phyloP scores from a whole-genome alignment of 306 rosid species.

The Corylus americana region DNA sequence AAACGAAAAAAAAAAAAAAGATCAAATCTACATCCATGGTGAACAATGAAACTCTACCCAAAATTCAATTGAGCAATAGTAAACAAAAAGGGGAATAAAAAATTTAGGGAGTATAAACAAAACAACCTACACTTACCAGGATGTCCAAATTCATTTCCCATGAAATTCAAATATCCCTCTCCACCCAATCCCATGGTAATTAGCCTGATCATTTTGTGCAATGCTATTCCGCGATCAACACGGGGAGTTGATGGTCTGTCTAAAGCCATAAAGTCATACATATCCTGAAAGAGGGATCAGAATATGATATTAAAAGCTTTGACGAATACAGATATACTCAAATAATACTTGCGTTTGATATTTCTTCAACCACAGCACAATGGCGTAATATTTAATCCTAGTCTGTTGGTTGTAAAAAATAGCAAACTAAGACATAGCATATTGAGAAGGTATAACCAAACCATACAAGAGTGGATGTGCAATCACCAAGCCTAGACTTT shows the following conservation, averaged over 20 bases:
- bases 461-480: not conserved
- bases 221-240: conserved; percentile 93
- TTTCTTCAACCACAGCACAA: conserved; percentile 9
- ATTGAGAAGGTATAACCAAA: not conserved
- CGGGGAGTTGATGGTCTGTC: conserved; percentile 81
- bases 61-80: conserved; percentile 18
- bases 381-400: not conserved
- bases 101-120: not conserved
- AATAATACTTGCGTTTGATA: conserved; percentile 9
- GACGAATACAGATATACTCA: not conserved
- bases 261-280: conserved; percentile 94
- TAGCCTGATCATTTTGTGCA: conserved; percentile 99
- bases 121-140: conserved; percentile 64
- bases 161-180: conserved; percentile 95
- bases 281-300: conserved; percentile 66
- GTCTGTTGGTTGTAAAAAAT: not conserved
- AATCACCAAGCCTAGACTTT: not conserved
- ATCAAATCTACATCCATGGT: conserved; percentile 25
- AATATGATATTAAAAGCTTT: conserved; percentile 21
- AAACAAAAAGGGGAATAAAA: conserved; percentile 13
- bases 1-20: conserved; percentile 9
- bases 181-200: conserved; percentile 94
- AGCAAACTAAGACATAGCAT: not conserved
- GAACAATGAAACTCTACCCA: not conserved
- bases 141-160: conserved; percentile 99